Percentiles rank a stretch among this genome's conserved stretches.
These are phyloP conservation scores for Ceratocystis variospora DNA, from an alignment of 2,329 filamentous ascomycete species.

Conservation along the genomic window DNA sequence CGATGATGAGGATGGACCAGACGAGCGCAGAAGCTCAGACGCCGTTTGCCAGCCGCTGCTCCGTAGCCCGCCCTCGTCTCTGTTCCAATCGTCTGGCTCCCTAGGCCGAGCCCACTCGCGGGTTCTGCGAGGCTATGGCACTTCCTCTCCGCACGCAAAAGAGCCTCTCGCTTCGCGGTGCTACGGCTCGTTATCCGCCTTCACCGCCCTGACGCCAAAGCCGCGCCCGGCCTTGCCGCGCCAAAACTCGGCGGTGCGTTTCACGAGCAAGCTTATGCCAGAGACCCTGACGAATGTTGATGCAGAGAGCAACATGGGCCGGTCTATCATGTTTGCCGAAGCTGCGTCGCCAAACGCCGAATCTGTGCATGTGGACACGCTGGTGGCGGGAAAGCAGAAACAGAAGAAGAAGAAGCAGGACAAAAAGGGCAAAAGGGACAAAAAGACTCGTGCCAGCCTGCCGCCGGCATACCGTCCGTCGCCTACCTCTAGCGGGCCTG, in stretches of 20 bases:
- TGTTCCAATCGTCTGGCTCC: neutral
- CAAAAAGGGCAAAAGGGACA: neutral
- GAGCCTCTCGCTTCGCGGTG: constrained; percentile 18
- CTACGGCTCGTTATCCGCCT: constrained; percentile 11
- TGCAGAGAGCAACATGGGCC: constrained; percentile 43
- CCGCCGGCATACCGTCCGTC: neutral
- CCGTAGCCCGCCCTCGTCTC: neutral
- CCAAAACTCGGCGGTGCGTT: constrained; percentile 43
- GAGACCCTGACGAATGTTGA: constrained; percentile 52
- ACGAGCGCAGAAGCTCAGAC: no score
- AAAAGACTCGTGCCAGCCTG: neutral
- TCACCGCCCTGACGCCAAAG: neutral
- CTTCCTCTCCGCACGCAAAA: neutral
- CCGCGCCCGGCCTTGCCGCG: constrained; percentile 36
- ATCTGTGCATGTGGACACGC: neutral
- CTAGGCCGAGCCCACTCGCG: no score
- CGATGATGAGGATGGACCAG: constrained; percentile 22
- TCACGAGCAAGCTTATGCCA: constrained; percentile 60
- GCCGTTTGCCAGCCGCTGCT: constrained; percentile 6
- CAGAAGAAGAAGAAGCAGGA: neutral
- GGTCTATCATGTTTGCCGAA: constrained; percentile 63
- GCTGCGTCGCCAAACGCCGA: constrained; percentile 21
- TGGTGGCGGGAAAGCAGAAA: neutral
- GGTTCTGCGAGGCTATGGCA: no score
- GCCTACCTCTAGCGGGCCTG: neutral